These are phyloP conservation scores for Agapanthus africanus DNA, from an alignment of 106 monocot species.

Conservation along the genomic window DNA sequence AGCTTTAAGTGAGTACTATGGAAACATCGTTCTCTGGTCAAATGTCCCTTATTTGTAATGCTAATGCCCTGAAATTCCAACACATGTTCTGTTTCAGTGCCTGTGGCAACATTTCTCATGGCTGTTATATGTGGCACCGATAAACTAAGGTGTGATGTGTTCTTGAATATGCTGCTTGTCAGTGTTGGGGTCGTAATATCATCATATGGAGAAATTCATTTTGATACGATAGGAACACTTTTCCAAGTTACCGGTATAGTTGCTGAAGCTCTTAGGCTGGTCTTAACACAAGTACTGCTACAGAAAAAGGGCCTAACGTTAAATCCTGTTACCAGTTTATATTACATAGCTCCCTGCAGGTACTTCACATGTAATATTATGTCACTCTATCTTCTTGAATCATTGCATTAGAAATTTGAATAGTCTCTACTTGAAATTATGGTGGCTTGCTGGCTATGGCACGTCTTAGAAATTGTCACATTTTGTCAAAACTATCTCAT, in stretches of 20 bases:
- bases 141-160: conserved; percentile 71
- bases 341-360: conserved; percentile 98
- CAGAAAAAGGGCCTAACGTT: conserved; percentile 84
- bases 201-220: conserved; percentile 92
- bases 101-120: conserved; percentile 87
- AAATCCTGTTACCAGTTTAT: conserved; percentile 84
- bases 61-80: background rate
- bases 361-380: conserved; percentile 16
- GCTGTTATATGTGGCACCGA: conserved; percentile 85
- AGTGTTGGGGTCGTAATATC: conserved; percentile 86
- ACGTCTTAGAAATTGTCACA: background rate
- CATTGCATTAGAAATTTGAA: background rate
- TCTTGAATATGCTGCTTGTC: conserved; percentile 83
- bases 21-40: too few relatives aligned
- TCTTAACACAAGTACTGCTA: conserved; percentile 87
- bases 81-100: conserved; percentile 53
- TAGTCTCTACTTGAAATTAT: background rate
- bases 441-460: background rate
- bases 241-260: conserved; percentile 87
- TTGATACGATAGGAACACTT: conserved; percentile 71
- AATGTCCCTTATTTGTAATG: too few relatives aligned
- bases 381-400: background rate
- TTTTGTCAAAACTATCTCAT: background rate
- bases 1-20: conserved; percentile 85
- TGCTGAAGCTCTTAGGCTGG: conserved; percentile 89